A percentile compares a stretch with the other conserved stretches of the same genome.
Evolutionary conservation across 2,329 filamentous ascomycete genomes (phyloP).

Genomic region (Fusarium lyarnte): DNA sequence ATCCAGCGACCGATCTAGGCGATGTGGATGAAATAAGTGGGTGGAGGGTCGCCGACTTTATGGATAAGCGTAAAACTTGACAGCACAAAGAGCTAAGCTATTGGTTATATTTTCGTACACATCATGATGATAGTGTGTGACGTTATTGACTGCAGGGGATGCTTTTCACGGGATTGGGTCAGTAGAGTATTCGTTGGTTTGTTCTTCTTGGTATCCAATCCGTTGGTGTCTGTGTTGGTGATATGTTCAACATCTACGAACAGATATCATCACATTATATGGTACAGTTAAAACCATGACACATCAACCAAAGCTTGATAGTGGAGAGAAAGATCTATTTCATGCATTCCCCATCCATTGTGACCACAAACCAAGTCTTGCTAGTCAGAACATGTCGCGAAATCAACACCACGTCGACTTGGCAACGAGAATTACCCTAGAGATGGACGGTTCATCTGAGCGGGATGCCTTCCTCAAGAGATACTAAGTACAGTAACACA

Average conservation of each 20-base stretch:
- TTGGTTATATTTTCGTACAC: not conserved
- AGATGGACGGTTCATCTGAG: not conserved
- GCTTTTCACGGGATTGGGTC: not conserved
- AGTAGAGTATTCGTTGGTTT: not conserved
- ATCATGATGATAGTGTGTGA: not conserved
- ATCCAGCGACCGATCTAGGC: not conserved
- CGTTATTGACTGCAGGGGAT: not conserved
- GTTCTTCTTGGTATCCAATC: not conserved
- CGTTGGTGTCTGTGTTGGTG: not conserved
- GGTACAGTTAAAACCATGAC: not conserved
- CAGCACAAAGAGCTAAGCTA: not conserved
- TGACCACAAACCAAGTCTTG: not conserved
- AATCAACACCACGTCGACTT: not conserved
- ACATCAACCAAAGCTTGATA: not conserved
- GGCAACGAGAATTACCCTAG: constrained; percentile 13
- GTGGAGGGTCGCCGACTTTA: not conserved
- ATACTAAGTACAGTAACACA: not conserved
- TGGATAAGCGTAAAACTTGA: not conserved
- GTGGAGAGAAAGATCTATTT: not conserved
- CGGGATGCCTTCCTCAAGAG: not conserved
- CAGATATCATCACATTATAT: not conserved
- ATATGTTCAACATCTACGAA: not conserved
- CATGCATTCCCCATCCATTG: not conserved
- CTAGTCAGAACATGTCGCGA: not conserved
- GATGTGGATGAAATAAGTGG: constrained; percentile 3